Evolutionary conservation across 164 flowering plant species (phyloP), one percentile per base, ranked within the genome.

Genomic region (Liriodendron chinense): DNA sequence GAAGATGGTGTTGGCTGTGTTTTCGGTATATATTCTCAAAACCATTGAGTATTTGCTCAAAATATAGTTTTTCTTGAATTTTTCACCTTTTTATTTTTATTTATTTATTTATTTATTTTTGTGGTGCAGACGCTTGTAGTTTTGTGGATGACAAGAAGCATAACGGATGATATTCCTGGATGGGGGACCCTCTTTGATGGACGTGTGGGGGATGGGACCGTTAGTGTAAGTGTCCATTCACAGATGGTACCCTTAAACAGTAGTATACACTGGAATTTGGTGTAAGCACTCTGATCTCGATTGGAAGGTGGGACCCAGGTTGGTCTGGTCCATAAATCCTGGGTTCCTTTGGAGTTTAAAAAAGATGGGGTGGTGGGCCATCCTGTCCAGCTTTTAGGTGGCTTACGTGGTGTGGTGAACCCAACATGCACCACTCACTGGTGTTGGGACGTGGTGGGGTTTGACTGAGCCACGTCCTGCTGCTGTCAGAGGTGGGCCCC

Each of bases 81-180:
- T 16, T 59, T 59, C 7, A 59, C 48, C 28, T 21, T 25, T 13
- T 6, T 18, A 12, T 8, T 49, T 49, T 25, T 20, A 68, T 18
- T 1, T 48, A n/a, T 6, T 79, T 48, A 5, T 3, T 9, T 23
- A 3, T 8, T 14, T 66, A 12, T 28, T 12, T 62, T 16, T 34
- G 2, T 34, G 10, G 0, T 81, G 80, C 89, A 93, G 98, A 79
- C 82, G 43, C 84, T 94, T 9, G 84, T 94, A 26, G 85, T 85
- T 23, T 71, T 93, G 78, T 94, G 98, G 98, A 94, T 93, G 98
- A 95, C 98, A 74, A 89, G 98, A 75, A 92, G 83, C 82, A 82
- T 95, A 47, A 90, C 98, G 0, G 93, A 92, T 75, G 93, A 92
- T 25, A 80, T 92, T 80, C 97, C 97, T 7, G 98, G 98, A 2